Percentiles rank a stretch among this genome's conserved stretches.
phyloP scores from a whole-genome alignment of 129 eudicot genomes.

The Helianthus tuberosus region DNA sequence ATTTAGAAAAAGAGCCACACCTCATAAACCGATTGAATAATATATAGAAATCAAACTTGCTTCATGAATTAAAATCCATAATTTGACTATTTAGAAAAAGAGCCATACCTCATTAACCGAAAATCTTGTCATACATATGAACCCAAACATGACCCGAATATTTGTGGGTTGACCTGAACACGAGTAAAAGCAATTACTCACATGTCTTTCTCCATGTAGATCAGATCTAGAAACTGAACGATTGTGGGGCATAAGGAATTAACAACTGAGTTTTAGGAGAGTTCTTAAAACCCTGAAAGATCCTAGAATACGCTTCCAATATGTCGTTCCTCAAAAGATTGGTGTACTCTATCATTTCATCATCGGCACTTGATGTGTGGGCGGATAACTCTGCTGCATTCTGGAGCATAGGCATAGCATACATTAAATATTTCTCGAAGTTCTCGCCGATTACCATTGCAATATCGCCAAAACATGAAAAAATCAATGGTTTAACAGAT shows the following conservation, averaged over 20 bases:
- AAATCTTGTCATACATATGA: no score
- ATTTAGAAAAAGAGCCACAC: no score
- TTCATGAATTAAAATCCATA: no score
- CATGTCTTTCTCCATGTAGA: constrained; percentile 94
- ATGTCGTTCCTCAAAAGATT: constrained; percentile 88
- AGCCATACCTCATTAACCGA: no score
- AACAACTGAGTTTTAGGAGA: constrained; percentile 80
- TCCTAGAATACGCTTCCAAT: constrained; percentile 95
- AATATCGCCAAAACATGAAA: constrained; percentile 92
- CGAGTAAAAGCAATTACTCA: constrained; percentile 28
- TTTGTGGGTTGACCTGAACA: no score
- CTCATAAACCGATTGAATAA: no score
- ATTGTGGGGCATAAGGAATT: constrained; percentile 78
- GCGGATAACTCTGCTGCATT: constrained; percentile 91
- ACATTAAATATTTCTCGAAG: constrained; percentile 87
- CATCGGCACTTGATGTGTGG: constrained; percentile 78
- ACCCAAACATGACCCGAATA: no score
- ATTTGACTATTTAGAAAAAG: no score
- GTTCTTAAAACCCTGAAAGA: constrained; percentile 68
- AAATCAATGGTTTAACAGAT: constrained; percentile 89
- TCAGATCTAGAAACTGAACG: constrained; percentile 81
- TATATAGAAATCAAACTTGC: no score
- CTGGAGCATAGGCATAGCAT: constrained; percentile 98
- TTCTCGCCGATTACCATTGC: constrained; percentile 91
- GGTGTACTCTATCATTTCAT: constrained; percentile 89